phyloP scores from a whole-genome alignment of 176 grass and related monocot species.

The Cenchrus purpureus region DNA sequence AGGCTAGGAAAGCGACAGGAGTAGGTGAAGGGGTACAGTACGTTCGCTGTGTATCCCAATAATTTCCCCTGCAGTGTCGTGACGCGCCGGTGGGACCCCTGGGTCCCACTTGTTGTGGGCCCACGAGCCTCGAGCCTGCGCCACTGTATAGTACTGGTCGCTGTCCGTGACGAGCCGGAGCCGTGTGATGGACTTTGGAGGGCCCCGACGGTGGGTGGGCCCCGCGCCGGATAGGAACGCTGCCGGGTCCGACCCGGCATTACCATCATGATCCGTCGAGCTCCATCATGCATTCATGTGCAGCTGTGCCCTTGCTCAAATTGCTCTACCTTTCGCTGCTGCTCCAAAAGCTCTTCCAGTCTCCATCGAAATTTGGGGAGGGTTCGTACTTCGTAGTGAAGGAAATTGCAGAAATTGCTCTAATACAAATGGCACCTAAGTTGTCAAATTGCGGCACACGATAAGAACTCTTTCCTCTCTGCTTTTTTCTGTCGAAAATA shows the following conservation, averaged over 20 bases:
- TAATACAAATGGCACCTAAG: no score
- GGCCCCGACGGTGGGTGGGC: not conserved
- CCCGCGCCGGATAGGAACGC: not conserved
- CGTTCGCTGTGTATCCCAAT: constrained; percentile 22
- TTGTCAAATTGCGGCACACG: no score
- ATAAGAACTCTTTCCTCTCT: no score
- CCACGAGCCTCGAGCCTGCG: not conserved
- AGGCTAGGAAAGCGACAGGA: constrained; percentile 12
- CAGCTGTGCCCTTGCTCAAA: not conserved
- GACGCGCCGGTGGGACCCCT: not conserved
- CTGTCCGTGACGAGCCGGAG: constrained; percentile 11
- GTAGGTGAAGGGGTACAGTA: not conserved
- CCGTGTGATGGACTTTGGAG: constrained; percentile 28
- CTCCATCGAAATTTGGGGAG: not conserved
- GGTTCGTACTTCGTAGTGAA: no score
- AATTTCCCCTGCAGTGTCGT: constrained; percentile 2
- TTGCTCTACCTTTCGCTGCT: not conserved
- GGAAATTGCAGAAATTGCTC: no score
- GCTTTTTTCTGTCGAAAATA: no score
- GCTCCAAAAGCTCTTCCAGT: not conserved
- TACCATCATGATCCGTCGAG: not conserved
- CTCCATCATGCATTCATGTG: not conserved
- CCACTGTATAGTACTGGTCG: not conserved
- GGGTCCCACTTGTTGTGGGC: not conserved
- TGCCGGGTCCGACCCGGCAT: constrained; percentile 1